Conservation (phyloP, 2,329 filamentous ascomycete species). For the Penicillium brasilianum region DNA sequence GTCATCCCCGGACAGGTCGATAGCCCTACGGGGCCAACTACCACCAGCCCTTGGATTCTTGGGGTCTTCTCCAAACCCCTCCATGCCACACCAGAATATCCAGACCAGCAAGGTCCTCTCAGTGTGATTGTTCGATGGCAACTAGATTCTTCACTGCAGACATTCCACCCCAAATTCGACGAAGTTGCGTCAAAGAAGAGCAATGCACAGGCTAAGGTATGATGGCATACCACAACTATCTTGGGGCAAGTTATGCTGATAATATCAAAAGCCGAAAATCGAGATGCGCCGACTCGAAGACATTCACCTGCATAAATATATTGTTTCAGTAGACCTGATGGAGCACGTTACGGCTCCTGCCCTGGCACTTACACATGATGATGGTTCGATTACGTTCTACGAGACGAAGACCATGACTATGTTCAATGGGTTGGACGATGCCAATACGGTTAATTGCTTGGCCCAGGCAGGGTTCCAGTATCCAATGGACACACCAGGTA, state of each 20-base stretch:
- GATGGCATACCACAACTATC: background rate
- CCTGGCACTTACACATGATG: constrained; percentile 74
- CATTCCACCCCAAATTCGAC: constrained; percentile 76
- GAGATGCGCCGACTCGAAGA: constrained; percentile 70
- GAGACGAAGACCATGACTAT: constrained; percentile 75
- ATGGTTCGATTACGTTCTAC: constrained; percentile 80
- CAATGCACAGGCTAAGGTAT: constrained; percentile 51
- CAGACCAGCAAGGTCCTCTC: constrained; percentile 67
- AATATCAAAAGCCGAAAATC: constrained; percentile 48
- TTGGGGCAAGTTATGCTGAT: constrained; percentile 17
- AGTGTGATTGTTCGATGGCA: constrained; percentile 87
- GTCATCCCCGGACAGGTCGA: constrained; percentile 72
- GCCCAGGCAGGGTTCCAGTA: constrained; percentile 80
- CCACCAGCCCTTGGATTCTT: constrained; percentile 67
- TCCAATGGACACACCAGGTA: constrained; percentile 67
- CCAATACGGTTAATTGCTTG: constrained; percentile 70
- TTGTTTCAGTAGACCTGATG: constrained; percentile 70
- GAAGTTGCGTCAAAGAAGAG: constrained; percentile 71
- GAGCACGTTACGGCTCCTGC: constrained; percentile 72
- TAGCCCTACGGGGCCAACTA: constrained; percentile 58
- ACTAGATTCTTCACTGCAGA: constrained; percentile 67
- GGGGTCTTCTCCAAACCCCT: constrained; percentile 71
- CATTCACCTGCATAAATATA: constrained; percentile 69
- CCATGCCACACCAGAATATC: constrained; percentile 55
- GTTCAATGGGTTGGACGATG: constrained; percentile 67